phyloP scores from a whole-genome alignment of 2,329 filamentous ascomycete species.

The Myrmaecium sp. region DNA sequence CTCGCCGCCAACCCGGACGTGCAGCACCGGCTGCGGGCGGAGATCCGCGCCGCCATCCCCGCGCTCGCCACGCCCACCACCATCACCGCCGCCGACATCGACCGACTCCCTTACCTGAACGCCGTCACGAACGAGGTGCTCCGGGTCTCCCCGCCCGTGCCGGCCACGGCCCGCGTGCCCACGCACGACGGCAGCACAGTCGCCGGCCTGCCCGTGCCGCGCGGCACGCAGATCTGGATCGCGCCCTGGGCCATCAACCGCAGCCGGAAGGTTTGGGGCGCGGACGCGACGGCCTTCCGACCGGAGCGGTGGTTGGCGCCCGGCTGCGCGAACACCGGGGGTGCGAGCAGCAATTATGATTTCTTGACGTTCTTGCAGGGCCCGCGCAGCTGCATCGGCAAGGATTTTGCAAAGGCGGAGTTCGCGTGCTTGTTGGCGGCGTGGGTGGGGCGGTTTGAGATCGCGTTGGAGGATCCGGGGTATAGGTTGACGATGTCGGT shows the following conservation, averaged over 20 bases:
- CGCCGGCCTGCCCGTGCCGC: constrained; percentile 47
- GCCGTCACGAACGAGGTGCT: constrained; percentile 66
- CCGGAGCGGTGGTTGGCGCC: constrained; percentile 41
- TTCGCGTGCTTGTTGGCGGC: constrained; percentile 68
- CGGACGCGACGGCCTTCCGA: constrained; percentile 56
- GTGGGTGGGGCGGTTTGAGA: constrained; percentile 59
- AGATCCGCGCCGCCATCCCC: constrained; percentile 31
- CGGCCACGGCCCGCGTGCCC: constrained; percentile 51
- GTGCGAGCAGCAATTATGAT: constrained; percentile 58
- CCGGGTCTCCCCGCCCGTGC: constrained; percentile 55
- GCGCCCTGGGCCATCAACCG: constrained; percentile 52
- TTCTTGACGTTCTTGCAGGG: constrained; percentile 76
- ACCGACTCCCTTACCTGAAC: constrained; percentile 61
- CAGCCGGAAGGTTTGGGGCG: constrained; percentile 54
- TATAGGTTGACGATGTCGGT: constrained; percentile 48
- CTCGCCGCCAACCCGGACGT: constrained; percentile 32
- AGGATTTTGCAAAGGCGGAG: constrained; percentile 65
- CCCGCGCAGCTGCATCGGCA: constrained; percentile 70
- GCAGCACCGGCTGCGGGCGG: constrained; percentile 32
- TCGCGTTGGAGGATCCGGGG: constrained; percentile 45
- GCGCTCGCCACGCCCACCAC: constrained; percentile 21
- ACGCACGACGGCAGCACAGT: constrained; percentile 48
- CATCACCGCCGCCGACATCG: constrained; percentile 42
- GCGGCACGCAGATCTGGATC: constrained; percentile 53
- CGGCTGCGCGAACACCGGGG: constrained; percentile 43